These are phyloP conservation scores for Fusarium sp. DNA, from an alignment of 2,329 filamentous ascomycete species.

Conservation along the genomic window DNA sequence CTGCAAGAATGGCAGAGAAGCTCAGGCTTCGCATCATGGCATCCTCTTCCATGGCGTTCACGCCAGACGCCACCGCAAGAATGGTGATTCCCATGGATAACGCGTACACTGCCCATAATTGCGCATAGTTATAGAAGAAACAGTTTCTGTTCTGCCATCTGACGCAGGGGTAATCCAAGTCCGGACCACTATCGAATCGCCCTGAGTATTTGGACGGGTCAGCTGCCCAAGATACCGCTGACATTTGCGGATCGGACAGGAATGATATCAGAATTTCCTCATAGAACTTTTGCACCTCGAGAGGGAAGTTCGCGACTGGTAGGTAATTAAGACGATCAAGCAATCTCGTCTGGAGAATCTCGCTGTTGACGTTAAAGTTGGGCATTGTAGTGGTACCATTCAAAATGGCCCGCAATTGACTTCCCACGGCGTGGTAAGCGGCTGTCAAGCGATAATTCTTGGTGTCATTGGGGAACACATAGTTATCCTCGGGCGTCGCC, in stretches of 20 bases:
- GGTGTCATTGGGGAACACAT: slow-evolving; percentile 27
- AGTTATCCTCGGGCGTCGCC: slow-evolving; percentile 32
- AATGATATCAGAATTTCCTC: slow-evolving; percentile 41
- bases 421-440: slow-evolving; percentile 38
- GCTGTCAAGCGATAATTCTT: slow-evolving; percentile 32
- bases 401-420: slow-evolving; percentile 26
- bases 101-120: slow-evolving; percentile 38
- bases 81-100: slow-evolving; percentile 36
- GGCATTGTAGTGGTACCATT: slow-evolving; percentile 40
- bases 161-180: slow-evolving; percentile 23
- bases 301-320: slow-evolving; percentile 25
- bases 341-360: slow-evolving; percentile 32
- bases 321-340: slow-evolving; percentile 37
- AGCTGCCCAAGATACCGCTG: slow-evolving; percentile 38
- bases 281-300: slow-evolving; percentile 36
- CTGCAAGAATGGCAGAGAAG: slow-evolving; percentile 41
- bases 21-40: slow-evolving; percentile 37
- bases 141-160: slow-evolving; percentile 34
- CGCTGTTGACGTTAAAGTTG: slow-evolving; percentile 26
- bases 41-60: slow-evolving; percentile 37
- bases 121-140: slow-evolving; percentile 32
- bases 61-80: slow-evolving; percentile 27
- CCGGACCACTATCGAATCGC: not conserved
- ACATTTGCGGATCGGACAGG: slow-evolving; percentile 39
- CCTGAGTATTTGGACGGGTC: slow-evolving; percentile 29